phyloP scores from a whole-genome alignment of 192 early-diverging fungal species.

The Umbelopsis sp. region DNA sequence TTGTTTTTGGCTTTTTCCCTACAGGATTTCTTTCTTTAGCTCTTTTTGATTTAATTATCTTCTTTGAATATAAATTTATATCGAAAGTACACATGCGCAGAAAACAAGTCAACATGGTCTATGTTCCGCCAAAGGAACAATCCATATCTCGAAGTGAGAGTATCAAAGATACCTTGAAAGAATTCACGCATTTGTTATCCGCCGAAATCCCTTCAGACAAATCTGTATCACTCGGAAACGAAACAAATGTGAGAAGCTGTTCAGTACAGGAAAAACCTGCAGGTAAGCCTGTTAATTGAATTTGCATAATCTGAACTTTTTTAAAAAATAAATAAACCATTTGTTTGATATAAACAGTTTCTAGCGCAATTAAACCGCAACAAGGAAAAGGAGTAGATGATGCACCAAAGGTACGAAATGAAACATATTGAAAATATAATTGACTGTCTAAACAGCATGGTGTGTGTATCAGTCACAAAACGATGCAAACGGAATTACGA shows the following conservation, averaged over 20 bases:
- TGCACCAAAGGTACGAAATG: slow-evolving; percentile 5
- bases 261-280: not conserved
- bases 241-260: not conserved
- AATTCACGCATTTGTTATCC: not conserved
- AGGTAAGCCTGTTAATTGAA: too few species aligned
- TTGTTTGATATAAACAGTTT: too few species aligned
- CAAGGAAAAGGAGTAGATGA: too few species aligned
- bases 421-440: not conserved
- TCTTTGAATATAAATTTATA: not conserved
- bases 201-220: not conserved
- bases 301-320: too few species aligned
- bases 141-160: not conserved
- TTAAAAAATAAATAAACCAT: too few species aligned
- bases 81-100: slow-evolving; percentile 9
- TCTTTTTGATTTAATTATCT: not conserved
- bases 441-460: not conserved
- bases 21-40: not conserved
- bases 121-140: not conserved
- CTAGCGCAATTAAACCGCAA: too few species aligned
- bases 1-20: not conserved
- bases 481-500: not conserved
- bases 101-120: slow-evolving; percentile 14
- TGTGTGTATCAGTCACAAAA: not conserved
- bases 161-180: not conserved
- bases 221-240: too few species aligned